A percentile compares a stretch with the other conserved stretches of the same genome.
Conservation (phyloP, 2,329 filamentous ascomycete genomes). For the Tolypocladium album region DNA sequence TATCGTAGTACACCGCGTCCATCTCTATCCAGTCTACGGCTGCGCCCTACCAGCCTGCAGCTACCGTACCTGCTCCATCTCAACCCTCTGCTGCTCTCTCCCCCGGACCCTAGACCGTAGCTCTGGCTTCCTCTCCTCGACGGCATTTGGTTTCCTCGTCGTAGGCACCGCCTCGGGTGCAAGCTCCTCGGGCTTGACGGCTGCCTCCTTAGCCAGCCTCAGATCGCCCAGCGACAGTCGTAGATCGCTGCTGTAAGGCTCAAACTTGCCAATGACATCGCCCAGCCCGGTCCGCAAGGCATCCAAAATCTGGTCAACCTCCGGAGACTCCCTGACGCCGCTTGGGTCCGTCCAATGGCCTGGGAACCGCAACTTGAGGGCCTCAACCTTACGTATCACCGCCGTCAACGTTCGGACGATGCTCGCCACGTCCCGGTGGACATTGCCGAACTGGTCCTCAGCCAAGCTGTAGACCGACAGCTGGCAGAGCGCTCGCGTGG, state of each 20-base stretch:
- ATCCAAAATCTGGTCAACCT: constrained; percentile 60
- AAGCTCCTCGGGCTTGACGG: constrained; percentile 15
- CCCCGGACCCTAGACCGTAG: constrained; percentile 6
- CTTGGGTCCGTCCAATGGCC: constrained; percentile 73
- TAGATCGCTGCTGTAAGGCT: constrained; percentile 60
- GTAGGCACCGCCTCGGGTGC: constrained; percentile 13
- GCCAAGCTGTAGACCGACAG: constrained; percentile 63
- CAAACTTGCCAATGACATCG: constrained; percentile 60
- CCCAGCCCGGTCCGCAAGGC: constrained; percentile 55
- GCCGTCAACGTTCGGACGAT: constrained; percentile 64
- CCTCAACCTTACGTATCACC: constrained; percentile 59
- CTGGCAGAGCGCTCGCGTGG: constrained; percentile 56
- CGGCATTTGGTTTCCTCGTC: constrained; percentile 15
- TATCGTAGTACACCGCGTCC: not conserved
- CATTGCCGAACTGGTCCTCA: constrained; percentile 78
- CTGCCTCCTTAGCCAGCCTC: constrained; percentile 59
- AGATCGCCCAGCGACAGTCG: constrained; percentile 62
- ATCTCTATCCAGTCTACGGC: not conserved
- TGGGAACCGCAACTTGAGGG: constrained; percentile 47
- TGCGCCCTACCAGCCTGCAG: not conserved
- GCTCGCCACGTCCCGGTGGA: constrained; percentile 67
- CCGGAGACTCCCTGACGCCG: constrained; percentile 41
- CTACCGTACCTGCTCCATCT: constrained; percentile 19
- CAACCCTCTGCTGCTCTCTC: constrained; percentile 9
- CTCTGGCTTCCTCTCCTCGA: constrained; percentile 10